Evolutionary conservation across 441 rosid species (phyloP), one percentile per base, ranked within the genome.

Genomic region (Syzygium malaccense): DNA sequence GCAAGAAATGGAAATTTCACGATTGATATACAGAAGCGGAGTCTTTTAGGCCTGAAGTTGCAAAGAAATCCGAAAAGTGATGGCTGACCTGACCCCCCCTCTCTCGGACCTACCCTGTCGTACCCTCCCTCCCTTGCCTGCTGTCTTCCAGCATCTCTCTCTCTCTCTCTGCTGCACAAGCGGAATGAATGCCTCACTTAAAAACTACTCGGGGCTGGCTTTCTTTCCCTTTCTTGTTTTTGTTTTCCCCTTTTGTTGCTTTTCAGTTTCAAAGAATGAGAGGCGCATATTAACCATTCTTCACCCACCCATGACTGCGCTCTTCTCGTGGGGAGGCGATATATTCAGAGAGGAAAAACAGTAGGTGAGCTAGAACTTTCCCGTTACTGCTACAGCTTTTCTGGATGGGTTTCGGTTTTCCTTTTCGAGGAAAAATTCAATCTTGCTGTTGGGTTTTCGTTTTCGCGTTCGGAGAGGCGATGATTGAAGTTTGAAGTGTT

Each of bases 121-220:
- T 66, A 87, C 88, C 20, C 66, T 53, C 86, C 14, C 86, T 55
- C 11, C 86, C 89, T 58, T 49, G 89, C 89, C 78, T 49, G 89
- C 89, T 87, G 89, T 79, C 64, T 87, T 58, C 86, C 89, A 87
- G 89, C 89, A 87, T 12, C 83, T 37, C 79, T 33, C 48, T 2
- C 48, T 32, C 83, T 87, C 88, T 64, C 23, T 87, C 85, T 54
- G 9, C 78, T 87, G 79, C 79, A 68, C 14, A 10, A 68, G 18
- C 23, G 79, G 79, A 33, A 68, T 68, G 51, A 71, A 37, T 41
- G 83, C 41, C 49, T 71, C 51, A 13, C 51, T 37, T 37, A 41
- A 41, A 71, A 37, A 19, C 51, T 71, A 37, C n/a, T 71, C n/a
- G 15, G 80, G n/a, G 26, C 83, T 23, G 14, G 83, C 51, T 71